phyloP scores from a whole-genome alignment of 2,329 filamentous ascomycete genomes.

The Cyclaneusma minus region DNA sequence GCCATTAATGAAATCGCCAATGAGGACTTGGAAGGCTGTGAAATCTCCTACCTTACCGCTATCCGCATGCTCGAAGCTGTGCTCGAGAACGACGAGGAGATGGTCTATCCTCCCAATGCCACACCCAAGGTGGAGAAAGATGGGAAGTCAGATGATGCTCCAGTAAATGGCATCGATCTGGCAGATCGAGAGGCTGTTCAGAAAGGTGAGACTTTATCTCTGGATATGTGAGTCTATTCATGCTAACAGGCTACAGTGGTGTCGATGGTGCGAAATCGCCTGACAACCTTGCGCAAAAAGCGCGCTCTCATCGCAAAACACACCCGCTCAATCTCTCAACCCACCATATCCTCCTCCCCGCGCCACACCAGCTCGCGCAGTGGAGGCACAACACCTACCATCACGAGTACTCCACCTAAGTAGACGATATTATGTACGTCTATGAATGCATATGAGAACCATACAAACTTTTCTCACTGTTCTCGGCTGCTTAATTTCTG shows the following conservation, averaged over 20 bases:
- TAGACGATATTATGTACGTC: background rate
- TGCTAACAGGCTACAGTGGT: conserved; percentile 33
- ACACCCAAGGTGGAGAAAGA: conserved; percentile 26
- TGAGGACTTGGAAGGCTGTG: conserved; percentile 73
- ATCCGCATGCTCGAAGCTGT: conserved; percentile 93
- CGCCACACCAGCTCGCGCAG: conserved; percentile 16
- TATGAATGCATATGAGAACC: too few species aligned
- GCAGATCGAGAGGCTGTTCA: conserved; percentile 61
- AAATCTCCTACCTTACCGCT: conserved; percentile 84
- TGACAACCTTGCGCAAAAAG: conserved; percentile 42
- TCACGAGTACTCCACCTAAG: conserved; percentile 15
- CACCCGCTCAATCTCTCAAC: conserved; percentile 11
- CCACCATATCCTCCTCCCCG: conserved; percentile 14
- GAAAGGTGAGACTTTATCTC: conserved; percentile 40
- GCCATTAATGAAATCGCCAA: conserved; percentile 94
- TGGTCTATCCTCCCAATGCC: conserved; percentile 25
- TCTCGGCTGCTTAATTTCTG: too few species aligned
- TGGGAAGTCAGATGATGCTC: conserved; percentile 26
- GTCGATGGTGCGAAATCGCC: conserved; percentile 42
- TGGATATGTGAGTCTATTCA: conserved; percentile 10
- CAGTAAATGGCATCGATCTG: conserved; percentile 38
- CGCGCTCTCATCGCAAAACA: conserved; percentile 41
- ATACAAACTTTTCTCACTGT: too few species aligned
- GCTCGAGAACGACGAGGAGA: conserved; percentile 63
- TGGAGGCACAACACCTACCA: conserved; percentile 17